Percentiles rank a stretch among this genome's conserved stretches.
Conservation (phyloP, 169 alveolate species). For the Eimeria sp. region DNA sequence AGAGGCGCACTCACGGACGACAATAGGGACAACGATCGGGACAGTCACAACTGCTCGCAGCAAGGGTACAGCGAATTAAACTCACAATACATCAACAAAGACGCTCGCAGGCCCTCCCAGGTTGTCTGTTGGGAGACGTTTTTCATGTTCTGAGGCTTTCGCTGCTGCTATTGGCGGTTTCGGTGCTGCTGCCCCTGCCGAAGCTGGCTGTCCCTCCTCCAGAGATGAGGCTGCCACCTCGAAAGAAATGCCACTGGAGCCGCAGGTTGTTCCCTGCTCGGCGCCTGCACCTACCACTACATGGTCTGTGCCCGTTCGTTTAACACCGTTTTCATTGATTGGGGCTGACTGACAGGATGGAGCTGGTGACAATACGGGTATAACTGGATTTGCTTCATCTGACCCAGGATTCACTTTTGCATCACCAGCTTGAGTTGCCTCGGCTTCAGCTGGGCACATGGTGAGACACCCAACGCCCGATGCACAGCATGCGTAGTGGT, state of each 20-base stretch:
- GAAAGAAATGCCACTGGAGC: background rate
- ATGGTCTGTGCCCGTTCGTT: background rate
- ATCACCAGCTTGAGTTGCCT: conserved; percentile 25
- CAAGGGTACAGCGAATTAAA: background rate
- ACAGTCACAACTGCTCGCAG: background rate
- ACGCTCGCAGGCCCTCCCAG: background rate
- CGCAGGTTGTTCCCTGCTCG: background rate
- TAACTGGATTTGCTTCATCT: background rate
- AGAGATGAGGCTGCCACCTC: background rate
- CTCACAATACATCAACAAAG: conserved; percentile 32
- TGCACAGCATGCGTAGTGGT: conserved; percentile 6
- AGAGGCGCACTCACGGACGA: background rate
- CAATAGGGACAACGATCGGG: background rate
- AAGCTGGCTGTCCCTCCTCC: background rate
- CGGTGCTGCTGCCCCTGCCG: conserved; percentile 1
- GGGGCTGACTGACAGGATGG: background rate
- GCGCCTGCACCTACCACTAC: background rate
- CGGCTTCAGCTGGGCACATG: conserved; percentile 40
- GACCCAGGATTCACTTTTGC: conserved; percentile 34
- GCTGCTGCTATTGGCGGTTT: background rate
- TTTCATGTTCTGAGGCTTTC: background rate
- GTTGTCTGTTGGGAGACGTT: background rate
- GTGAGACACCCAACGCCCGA: background rate
- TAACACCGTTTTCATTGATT: background rate
- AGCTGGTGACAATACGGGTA: background rate